phyloP scores from a whole-genome alignment of 2,329 filamentous ascomycete species.

The Hysterium pulicare region DNA sequence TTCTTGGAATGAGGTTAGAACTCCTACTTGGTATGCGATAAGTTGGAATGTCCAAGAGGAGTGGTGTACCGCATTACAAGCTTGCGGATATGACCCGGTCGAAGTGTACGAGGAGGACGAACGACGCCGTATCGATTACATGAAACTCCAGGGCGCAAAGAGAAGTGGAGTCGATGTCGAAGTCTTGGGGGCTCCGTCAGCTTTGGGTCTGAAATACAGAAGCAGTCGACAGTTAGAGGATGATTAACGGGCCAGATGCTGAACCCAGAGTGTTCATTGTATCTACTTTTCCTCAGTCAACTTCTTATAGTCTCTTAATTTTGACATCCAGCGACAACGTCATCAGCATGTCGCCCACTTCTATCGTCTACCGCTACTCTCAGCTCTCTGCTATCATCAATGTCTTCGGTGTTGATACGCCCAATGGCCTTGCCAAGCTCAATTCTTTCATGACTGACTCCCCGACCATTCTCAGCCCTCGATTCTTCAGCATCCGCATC shows the following conservation, averaged over 20 bases:
- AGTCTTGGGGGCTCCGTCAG: neutral
- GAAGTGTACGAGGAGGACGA: conserved; percentile 2
- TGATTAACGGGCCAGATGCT: too few relatives aligned
- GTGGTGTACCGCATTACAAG: neutral
- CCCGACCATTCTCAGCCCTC: neutral
- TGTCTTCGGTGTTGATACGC: too few relatives aligned
- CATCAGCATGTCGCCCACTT: too few relatives aligned
- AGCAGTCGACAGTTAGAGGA: too few relatives aligned
- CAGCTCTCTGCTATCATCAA: too few relatives aligned
- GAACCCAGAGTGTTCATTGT: too few relatives aligned
- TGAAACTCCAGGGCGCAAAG: neutral
- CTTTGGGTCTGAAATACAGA: neutral
- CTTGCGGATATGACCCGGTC: neutral
- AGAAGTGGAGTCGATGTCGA: conserved; percentile 1
- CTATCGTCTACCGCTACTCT: too few relatives aligned
- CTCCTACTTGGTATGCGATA: neutral
- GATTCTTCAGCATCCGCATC: neutral
- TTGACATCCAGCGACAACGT: too few relatives aligned
- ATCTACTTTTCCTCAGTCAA: too few relatives aligned
- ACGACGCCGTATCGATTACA: neutral
- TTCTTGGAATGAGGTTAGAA: neutral
- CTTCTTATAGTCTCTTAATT: too few relatives aligned
- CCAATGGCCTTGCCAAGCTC: too few relatives aligned
- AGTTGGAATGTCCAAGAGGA: neutral
- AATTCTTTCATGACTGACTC: too few relatives aligned